A percentile compares a stretch with the other conserved stretches of the same genome.
Evolutionary conservation across 140 eudicot genomes (phyloP).

Genomic region (Erigeron philadelphicus): DNA sequence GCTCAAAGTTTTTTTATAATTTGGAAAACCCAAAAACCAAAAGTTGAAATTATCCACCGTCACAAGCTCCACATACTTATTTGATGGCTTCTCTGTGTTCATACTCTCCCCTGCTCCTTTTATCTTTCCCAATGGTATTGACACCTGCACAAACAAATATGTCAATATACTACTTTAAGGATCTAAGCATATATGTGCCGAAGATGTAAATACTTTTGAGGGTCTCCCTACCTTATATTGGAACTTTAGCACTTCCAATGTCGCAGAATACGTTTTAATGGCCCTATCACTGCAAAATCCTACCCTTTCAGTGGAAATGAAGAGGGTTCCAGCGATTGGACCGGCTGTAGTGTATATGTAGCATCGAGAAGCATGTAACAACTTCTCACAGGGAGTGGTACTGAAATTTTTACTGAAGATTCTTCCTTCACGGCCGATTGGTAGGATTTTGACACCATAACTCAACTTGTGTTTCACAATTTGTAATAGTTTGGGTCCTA

Average conservation of each 20-base stretch:
- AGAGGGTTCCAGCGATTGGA: slow-evolving; percentile 39
- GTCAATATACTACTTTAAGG: neutral
- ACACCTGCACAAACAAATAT: slow-evolving; percentile 15
- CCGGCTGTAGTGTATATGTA: slow-evolving; percentile 45
- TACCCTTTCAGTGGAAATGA: slow-evolving; percentile 40
- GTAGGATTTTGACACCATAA: slow-evolving; percentile 37
- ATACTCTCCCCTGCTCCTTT: slow-evolving; percentile 19
- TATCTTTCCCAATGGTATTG: slow-evolving; percentile 32
- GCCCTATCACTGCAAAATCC: slow-evolving; percentile 42
- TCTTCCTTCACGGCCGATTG: slow-evolving; percentile 32
- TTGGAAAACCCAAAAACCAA: slow-evolving; percentile 46
- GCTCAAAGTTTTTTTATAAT: slow-evolving; percentile 31
- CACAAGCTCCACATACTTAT: slow-evolving; percentile 38
- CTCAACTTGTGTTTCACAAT: slow-evolving; percentile 38
- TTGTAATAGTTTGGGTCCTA: slow-evolving; percentile 35
- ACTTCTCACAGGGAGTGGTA: slow-evolving; percentile 34
- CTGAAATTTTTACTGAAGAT: slow-evolving; percentile 33
- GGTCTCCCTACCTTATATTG: slow-evolving; percentile 37
- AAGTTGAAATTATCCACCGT: slow-evolving; percentile 42
- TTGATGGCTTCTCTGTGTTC: slow-evolving; percentile 30
- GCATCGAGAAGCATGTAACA: slow-evolving; percentile 40
- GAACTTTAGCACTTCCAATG: slow-evolving; percentile 32
- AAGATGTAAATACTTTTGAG: neutral
- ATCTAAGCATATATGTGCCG: too few relatives aligned
- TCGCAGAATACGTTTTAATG: slow-evolving; percentile 33